These are phyloP conservation scores for Colletotrichum sansevieriae DNA, from an alignment of 2,329 filamentous ascomycete species.

Conservation along the genomic window DNA sequence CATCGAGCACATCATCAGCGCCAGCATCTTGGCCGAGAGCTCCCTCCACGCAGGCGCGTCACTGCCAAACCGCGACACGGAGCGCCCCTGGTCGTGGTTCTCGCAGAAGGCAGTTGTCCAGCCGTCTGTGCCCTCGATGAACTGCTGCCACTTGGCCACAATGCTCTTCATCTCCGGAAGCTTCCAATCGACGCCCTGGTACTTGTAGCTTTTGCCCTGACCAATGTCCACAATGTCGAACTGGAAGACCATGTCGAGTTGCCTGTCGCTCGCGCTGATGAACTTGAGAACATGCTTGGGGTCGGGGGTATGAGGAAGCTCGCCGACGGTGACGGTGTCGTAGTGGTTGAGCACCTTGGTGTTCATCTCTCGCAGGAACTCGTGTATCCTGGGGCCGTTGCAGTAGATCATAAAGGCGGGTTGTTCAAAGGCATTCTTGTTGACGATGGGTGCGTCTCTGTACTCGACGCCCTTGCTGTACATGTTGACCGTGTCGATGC, in stretches of 20 bases:
- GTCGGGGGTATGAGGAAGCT: slow-evolving; percentile 74
- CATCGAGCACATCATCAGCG: slow-evolving; percentile 59
- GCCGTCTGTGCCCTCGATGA: slow-evolving; percentile 65
- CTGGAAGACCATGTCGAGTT: slow-evolving; percentile 79
- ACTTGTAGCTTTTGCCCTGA: slow-evolving; percentile 63
- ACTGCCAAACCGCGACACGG: slow-evolving; percentile 65
- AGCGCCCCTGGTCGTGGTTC: slow-evolving; percentile 72
- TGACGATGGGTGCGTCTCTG: slow-evolving; percentile 68
- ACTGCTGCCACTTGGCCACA: slow-evolving; percentile 62
- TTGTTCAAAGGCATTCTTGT: slow-evolving; percentile 62
- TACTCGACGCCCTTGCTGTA: slow-evolving; percentile 74
- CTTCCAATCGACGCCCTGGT: slow-evolving; percentile 60
- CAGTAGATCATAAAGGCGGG: slow-evolving; percentile 69
- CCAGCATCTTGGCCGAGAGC: slow-evolving; percentile 65
- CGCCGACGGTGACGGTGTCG: slow-evolving; percentile 78
- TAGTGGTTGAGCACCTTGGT: slow-evolving; percentile 67
- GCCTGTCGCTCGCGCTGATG: slow-evolving; percentile 68
- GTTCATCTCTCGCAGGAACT: slow-evolving; percentile 77
- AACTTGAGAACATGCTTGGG: slow-evolving; percentile 69
- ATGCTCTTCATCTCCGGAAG: slow-evolving; percentile 63
- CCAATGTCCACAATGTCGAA: slow-evolving; percentile 75
- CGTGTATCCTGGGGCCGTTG: slow-evolving; percentile 77
- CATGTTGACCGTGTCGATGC: slow-evolving; percentile 82
- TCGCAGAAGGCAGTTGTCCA: slow-evolving; percentile 72
- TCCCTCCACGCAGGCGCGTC: slow-evolving; percentile 58